Evolutionary conservation across 352 stramenopile species (phyloP).

Genomic region (Globisporangium uncinulatum): DNA sequence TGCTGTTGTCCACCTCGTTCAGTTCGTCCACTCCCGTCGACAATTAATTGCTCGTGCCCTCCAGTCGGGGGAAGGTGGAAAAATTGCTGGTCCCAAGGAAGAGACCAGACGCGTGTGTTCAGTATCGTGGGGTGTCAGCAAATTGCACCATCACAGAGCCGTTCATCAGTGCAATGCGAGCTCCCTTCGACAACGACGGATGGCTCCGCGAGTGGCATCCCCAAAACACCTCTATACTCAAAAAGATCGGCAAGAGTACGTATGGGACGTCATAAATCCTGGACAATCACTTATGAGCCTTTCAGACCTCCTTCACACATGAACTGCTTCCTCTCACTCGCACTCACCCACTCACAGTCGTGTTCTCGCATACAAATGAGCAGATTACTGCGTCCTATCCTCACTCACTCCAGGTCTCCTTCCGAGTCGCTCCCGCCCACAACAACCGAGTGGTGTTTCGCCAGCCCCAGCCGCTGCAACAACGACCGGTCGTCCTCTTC

Average conservation of each 20-base stretch:
- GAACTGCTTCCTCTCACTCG: not conserved
- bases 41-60: too few species aligned
- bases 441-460: slow-evolving; percentile 5
- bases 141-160: slow-evolving; percentile 60
- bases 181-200: slow-evolving; percentile 76
- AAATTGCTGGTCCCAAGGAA: slow-evolving; percentile 57
- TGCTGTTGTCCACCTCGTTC: too few species aligned
- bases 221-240: slow-evolving; percentile 15
- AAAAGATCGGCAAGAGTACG: slow-evolving; percentile 16
- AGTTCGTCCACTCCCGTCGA: too few species aligned
- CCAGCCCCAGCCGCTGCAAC: not conserved
- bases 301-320: not conserved
- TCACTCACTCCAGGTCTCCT: not conserved
- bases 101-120: slow-evolving; percentile 60
- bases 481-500: not conserved
- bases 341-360: not conserved
- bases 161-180: slow-evolving; percentile 67
- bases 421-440: slow-evolving; percentile 6
- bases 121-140: slow-evolving; percentile 77
- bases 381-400: not conserved
- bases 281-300: not conserved
- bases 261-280: slow-evolving; percentile 21
- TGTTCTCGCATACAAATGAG: not conserved
- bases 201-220: not conserved
- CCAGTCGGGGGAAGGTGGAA: slow-evolving; percentile 21